Evolutionary conservation across 495 filamentous ascomycete genomes (phyloP), one percentile per base, ranked within the genome.

Genomic region (Entonaema liquescens): DNA sequence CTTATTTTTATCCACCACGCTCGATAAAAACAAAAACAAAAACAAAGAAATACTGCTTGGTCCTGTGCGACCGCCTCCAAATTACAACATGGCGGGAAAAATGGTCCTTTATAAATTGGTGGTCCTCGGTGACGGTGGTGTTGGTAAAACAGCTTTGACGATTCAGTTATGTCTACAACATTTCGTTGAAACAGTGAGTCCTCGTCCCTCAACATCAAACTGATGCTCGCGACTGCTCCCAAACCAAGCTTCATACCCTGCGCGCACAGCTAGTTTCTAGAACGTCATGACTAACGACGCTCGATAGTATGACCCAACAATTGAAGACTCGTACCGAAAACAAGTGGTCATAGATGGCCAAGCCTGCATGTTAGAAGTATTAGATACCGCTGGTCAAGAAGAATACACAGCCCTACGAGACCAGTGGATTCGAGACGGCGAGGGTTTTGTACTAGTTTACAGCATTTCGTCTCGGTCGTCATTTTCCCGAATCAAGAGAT

Each of bases 71-170:
- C 69, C 68, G 19, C 52, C 47, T 55, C 49, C 44, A 52, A 44
- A 72, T 59, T 62, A 70, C 76, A 80, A 75, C 53, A 88, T 88
- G 86, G 83, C 85, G 81, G 85, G 85, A 68, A 85, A 95, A 86
- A 97, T 97, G 95, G 97, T 94, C 76, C 83, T 98, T 78, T 97
- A 98, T 83, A 99, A 98, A 81, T 83, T 99, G 87, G 95, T 98
- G 87, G 95, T 99, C 83, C 87, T 98, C 35, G 95, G 95, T 28
- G 83, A 86, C 50, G 83, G 83, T 73, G 83, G 83, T 70, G 94
- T 97, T 60, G 95, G 95, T 54, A 99, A 99, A 86, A 99, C 95
- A 29, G 95, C 95, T 62, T 82, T 99, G 75, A 99, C 95, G 47
- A 98, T 98, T 80, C 95, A 99, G 86, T 90, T 97, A 79, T 83